phyloP scores from a whole-genome alignment of 805 yeast species.

The Wickerhamiella azyma region DNA sequence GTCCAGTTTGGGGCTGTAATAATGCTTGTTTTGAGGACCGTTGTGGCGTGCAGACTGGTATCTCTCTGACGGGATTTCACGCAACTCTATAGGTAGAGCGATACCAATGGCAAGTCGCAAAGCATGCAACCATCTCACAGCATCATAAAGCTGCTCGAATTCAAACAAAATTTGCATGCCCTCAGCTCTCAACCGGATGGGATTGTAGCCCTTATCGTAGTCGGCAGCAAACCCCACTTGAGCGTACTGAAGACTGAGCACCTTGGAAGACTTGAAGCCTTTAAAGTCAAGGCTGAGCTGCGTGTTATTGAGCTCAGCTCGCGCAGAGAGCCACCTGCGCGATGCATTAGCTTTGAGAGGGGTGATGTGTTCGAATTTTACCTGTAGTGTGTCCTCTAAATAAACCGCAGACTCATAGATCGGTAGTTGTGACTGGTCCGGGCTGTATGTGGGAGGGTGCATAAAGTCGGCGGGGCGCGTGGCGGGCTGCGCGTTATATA shows the following conservation, averaged over 20 bases:
- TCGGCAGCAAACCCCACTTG: constrained; percentile 77
- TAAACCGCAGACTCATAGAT: constrained; percentile 51
- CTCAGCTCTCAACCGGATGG: constrained; percentile 56
- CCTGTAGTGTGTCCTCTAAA: constrained; percentile 39
- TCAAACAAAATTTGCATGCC: constrained; percentile 65
- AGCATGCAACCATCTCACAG: constrained; percentile 68
- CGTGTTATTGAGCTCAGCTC: constrained; percentile 73
- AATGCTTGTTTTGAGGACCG: neutral
- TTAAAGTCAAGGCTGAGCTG: constrained; percentile 57
- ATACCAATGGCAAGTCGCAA: constrained; percentile 66
- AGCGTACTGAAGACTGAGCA: constrained; percentile 70
- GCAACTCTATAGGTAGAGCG: constrained; percentile 55
- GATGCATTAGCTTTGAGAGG: constrained; percentile 60
- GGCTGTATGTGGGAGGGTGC: constrained; percentile 10
- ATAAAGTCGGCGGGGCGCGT: constrained; percentile 7
- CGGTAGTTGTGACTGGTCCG: constrained; percentile 39
- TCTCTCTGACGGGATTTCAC: constrained; percentile 23
- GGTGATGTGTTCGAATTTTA: constrained; percentile 63
- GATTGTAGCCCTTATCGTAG: constrained; percentile 42
- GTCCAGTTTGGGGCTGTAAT: neutral
- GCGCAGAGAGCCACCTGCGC: constrained; percentile 56
- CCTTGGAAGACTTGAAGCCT: constrained; percentile 22
- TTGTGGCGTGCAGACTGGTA: neutral
- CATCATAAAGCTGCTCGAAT: constrained; percentile 45
- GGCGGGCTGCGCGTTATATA: neutral